Conservation (phyloP, 371 early-diverging fungal species). For the Rhizopus delemar region DNA sequence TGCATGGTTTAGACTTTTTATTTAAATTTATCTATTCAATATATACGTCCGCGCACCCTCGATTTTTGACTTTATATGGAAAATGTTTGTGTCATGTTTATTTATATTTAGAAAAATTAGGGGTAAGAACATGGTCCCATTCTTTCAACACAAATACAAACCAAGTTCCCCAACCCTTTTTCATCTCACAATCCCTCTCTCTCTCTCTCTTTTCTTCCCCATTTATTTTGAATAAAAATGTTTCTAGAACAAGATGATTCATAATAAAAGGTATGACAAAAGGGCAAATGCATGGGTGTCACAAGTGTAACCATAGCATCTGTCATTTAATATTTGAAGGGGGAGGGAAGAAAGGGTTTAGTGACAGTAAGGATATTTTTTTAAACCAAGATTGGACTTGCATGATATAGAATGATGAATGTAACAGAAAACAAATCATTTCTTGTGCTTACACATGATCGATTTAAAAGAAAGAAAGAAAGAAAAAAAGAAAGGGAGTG, state of each 20-base stretch:
- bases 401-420: too few species aligned
- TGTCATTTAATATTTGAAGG: conserved; percentile 16
- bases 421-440: too few species aligned
- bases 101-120: background rate
- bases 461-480: too few species aligned
- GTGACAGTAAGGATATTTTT: background rate
- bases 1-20: conserved; percentile 58
- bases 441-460: too few species aligned
- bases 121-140: background rate
- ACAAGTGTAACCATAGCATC: conserved; percentile 22
- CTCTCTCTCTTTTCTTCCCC: background rate
- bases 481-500: too few species aligned
- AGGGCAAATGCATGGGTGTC: conserved; percentile 22
- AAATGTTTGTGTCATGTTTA: background rate
- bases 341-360: background rate
- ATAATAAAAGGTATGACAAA: conserved; percentile 5
- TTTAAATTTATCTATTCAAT: conserved; percentile 43
- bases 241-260: background rate
- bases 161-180: too few species aligned
- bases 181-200: too few species aligned
- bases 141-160: too few species aligned
- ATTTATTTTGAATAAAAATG: too few species aligned
- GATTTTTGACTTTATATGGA: conserved; percentile 9
- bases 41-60: conserved; percentile 26
- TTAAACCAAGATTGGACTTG: too few species aligned